Evolutionary conservation across 192 early-diverging fungal species (phyloP), one percentile per base, ranked within the genome.

Genomic region (Coemansia sp.): DNA sequence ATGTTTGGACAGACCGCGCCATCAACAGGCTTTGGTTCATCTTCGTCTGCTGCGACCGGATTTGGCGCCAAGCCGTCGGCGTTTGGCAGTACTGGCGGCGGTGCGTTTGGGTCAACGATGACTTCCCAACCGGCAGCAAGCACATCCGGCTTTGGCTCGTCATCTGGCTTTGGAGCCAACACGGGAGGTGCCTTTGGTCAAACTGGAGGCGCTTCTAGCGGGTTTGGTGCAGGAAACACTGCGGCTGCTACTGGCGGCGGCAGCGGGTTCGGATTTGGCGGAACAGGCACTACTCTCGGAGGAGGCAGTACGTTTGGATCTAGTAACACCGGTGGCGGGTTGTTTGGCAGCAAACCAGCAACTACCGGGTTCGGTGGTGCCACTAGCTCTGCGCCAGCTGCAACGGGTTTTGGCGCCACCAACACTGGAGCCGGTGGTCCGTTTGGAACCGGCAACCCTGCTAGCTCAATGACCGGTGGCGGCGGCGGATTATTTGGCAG

Each of bases 401-500:
- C 29, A 29, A 10, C 49, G 1, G 49, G 23, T 23, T 52, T 52
- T 52, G 49, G 49, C 2, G 49, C 23, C 2, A 13, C 49, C 6
- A 25, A 14, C 36, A 56, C 48, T 55, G 54, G 58, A 19, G 9
- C 38, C 25, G 36, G 53, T 13, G 19, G 38, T 40, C 38, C 11
- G 38, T 40, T 40, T 40, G 38, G 38, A 40, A 13, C 38, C 5
- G 11, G 11, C 23, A 20, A 20, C 2, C 23, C 23, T 29, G 76
- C 70, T 9, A 13, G 29, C 29, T 29, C 29, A 29, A 29, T 29
- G 29, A 3, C 23, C 0, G 54, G 50, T 17, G 58, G 36, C 55
- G 66, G 34, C 29, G 79, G 65, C 3, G 72, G 75, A 3, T 59
- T 82, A 6, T 84, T 82, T 61, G 80, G n/a, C 45, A 63, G 6